A percentile compares a stretch with the other conserved stretches of the same genome.
Evolutionary conservation across 2,329 filamentous ascomycete species (phyloP).

Genomic region (Chalaropsis ovoidea): DNA sequence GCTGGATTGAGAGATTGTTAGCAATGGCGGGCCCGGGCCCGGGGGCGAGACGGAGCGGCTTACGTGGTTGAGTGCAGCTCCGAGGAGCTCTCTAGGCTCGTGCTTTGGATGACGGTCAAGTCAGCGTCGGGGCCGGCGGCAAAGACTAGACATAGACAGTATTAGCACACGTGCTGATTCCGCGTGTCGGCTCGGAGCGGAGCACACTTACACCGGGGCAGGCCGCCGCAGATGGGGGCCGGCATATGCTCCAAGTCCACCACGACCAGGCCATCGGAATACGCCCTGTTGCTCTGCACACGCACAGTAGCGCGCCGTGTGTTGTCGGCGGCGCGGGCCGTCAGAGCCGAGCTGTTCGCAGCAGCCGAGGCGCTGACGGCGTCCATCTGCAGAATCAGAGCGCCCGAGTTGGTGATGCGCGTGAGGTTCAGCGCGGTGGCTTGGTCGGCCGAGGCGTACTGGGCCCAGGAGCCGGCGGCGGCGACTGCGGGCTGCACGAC

Average conservation of each 20-base stretch:
- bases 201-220: slow-evolving; percentile 53
- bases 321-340: neutral
- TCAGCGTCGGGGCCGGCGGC: slow-evolving; percentile 11
- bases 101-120: slow-evolving; percentile 12
- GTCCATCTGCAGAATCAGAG: slow-evolving; percentile 53
- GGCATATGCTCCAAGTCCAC: slow-evolving; percentile 67
- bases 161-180: neutral
- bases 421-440: slow-evolving; percentile 37
- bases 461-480: slow-evolving; percentile 27
- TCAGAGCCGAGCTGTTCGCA: neutral
- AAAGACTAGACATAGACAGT: neutral
- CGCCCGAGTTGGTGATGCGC: slow-evolving; percentile 43
- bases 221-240: slow-evolving; percentile 56
- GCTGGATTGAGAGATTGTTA: slow-evolving; percentile 6
- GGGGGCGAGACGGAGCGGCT: neutral
- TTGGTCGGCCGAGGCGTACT: slow-evolving; percentile 38
- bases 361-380: slow-evolving; percentile 47
- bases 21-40: neutral
- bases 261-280: slow-evolving; percentile 58
- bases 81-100: slow-evolving; percentile 11
- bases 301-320: slow-evolving; percentile 44
- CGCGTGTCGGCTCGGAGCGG: too few relatives aligned
- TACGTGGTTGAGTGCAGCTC: slow-evolving; percentile 20
- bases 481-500: slow-evolving; percentile 3
- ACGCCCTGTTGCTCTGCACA: slow-evolving; percentile 53